Percentiles rank a stretch among this genome's conserved stretches.
Evolutionary conservation across 148 eudicot species (phyloP).

Genomic region (Spergularia bocconei): DNA sequence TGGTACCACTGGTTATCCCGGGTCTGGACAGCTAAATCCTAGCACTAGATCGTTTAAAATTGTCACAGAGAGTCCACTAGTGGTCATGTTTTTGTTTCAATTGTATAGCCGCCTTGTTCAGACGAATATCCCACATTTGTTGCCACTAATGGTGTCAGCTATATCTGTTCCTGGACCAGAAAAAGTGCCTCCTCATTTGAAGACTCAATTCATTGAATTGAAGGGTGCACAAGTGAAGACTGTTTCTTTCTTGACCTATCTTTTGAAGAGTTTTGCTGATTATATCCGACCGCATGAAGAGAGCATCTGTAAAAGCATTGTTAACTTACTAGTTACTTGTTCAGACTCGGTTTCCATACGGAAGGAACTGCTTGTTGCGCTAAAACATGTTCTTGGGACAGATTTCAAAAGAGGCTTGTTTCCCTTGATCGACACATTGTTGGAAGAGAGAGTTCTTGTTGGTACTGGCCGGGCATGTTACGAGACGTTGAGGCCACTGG

Average conservation of each 20-base stretch:
- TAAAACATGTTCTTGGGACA: conserved; percentile 94
- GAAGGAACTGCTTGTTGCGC: conserved; percentile 87
- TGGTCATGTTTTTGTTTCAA: conserved; percentile 98
- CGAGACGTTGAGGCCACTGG: conserved; percentile 90
- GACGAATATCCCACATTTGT: conserved; percentile 82
- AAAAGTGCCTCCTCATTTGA: conserved; percentile 85
- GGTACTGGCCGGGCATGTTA: conserved; percentile 98
- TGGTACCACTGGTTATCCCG: conserved; percentile 43
- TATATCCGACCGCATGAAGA: conserved; percentile 93
- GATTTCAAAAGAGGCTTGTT: conserved; percentile 94
- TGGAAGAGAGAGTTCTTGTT: conserved; percentile 98
- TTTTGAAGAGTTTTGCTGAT: conserved; percentile 90
- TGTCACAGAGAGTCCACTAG: conserved; percentile 95
- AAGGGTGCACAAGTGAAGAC: conserved; percentile 99
- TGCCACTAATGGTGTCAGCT: conserved; percentile 94
- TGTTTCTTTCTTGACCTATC: conserved; percentile 91
- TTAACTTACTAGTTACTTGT: conserved; percentile 93
- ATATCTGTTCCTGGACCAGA: conserved; percentile 97
- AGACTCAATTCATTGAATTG: conserved; percentile 75
- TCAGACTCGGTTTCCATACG: conserved; percentile 95
- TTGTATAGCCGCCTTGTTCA: conserved; percentile 92
- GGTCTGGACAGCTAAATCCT: conserved; percentile 79
- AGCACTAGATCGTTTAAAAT: conserved; percentile 90
- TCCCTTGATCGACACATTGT: conserved; percentile 87
- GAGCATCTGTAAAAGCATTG: conserved; percentile 96